Evolutionary conservation across 768 basidiomycete genomes (phyloP).

Genomic region (Mycena kentingensis): DNA sequence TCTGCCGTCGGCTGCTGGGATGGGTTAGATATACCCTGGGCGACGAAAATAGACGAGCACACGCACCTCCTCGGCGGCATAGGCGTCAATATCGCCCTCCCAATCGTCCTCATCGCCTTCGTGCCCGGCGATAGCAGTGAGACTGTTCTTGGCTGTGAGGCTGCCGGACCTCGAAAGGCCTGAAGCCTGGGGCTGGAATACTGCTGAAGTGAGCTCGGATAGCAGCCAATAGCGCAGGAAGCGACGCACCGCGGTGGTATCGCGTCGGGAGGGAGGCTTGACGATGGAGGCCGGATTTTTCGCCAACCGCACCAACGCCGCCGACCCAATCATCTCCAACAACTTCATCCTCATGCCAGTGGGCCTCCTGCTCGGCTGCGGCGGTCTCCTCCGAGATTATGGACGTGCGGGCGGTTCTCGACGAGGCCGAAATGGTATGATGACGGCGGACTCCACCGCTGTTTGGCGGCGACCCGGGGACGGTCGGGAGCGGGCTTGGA

Average conservation of each 20-base stretch:
- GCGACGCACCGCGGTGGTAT: slow-evolving; percentile 68
- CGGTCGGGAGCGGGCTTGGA: slow-evolving; percentile 36
- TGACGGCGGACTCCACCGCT: slow-evolving; percentile 69
- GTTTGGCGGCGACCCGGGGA: slow-evolving; percentile 43
- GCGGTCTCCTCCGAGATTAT: slow-evolving; percentile 72
- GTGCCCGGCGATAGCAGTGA: slow-evolving; percentile 82
- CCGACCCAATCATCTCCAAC: slow-evolving; percentile 83
- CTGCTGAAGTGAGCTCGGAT: slow-evolving; percentile 35
- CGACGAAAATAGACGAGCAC: slow-evolving; percentile 11
- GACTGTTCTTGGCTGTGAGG: slow-evolving; percentile 75
- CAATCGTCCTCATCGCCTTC: slow-evolving; percentile 90
- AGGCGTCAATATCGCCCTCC: slow-evolving; percentile 65
- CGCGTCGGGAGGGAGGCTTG: slow-evolving; percentile 81
- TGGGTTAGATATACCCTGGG: slow-evolving; percentile 14
- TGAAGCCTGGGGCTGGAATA: slow-evolving; percentile 51
- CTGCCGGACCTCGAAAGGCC: slow-evolving; percentile 50
- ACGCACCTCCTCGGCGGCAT: slow-evolving; percentile 68
- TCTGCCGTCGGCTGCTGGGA: slow-evolving; percentile 42
- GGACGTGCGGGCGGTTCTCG: slow-evolving; percentile 59
- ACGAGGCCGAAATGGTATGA: slow-evolving; percentile 80
- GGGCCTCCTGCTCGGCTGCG: slow-evolving; percentile 50
- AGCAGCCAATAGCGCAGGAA: slow-evolving; percentile 6
- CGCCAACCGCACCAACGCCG: slow-evolving; percentile 79
- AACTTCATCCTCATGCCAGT: slow-evolving; percentile 74
- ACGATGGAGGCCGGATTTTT: slow-evolving; percentile 77